Percentiles rank a stretch among this genome's conserved stretches.
Evolutionary conservation across 441 rosid genomes (phyloP).

Genomic region (Eutrema salsugineum): DNA sequence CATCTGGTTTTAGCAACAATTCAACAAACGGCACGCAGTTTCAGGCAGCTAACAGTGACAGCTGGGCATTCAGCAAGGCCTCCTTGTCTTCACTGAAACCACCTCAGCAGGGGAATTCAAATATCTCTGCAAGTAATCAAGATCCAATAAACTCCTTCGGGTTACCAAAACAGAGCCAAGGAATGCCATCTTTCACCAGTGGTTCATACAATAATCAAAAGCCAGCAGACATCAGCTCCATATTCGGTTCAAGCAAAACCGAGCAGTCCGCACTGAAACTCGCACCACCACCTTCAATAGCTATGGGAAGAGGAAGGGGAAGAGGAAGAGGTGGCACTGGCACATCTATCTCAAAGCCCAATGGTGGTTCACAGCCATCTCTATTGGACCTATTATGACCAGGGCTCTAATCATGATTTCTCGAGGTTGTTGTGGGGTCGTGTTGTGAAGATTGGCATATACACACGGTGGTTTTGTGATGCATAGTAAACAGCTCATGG

Average conservation of each 20-base stretch:
- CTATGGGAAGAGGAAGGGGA: constrained; percentile 81
- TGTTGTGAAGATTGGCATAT: constrained; percentile 14
- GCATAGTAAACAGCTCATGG: constrained; percentile 9
- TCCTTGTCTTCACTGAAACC: constrained; percentile 35
- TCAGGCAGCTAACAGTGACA: constrained; percentile 25
- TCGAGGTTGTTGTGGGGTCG: neutral
- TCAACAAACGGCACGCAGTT: constrained; percentile 18
- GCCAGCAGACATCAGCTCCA: constrained; percentile 58
- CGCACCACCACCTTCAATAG: constrained; percentile 75
- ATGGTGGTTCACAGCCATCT: constrained; percentile 54
- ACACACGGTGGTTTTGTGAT: constrained; percentile 1
- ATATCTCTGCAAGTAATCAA: constrained; percentile 30
- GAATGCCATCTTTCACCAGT: constrained; percentile 33
- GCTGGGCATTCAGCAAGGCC: constrained; percentile 49
- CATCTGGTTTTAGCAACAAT: constrained; percentile 34
- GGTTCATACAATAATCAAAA: constrained; percentile 38
- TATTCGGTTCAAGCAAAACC: constrained; percentile 60
- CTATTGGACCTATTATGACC: constrained; percentile 68
- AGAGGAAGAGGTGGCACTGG: constrained; percentile 51
- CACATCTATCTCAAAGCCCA: constrained; percentile 39
- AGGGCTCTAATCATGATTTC: neutral
- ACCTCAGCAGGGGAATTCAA: constrained; percentile 32
- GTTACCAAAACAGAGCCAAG: constrained; percentile 50
- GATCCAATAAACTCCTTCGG: constrained; percentile 45
- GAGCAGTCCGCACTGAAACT: constrained; percentile 64